Base-by-base conservation (phyloP, 345 rosid genomes). In the Turnera subulata region DNA sequence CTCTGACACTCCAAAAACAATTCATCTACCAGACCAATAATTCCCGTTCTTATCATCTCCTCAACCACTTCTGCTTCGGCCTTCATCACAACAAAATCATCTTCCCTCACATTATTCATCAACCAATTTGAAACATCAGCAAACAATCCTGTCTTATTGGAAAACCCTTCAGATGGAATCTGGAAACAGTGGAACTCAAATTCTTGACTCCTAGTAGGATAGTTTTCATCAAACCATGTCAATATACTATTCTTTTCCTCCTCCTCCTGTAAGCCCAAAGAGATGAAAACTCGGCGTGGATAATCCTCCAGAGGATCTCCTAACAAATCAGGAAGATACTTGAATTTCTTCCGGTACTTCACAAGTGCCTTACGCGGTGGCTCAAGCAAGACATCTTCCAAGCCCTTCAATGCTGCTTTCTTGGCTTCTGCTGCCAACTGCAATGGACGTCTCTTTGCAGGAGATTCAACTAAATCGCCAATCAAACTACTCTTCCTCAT, bases 1-100 rank as follows among this genome's bases (percentile, higher is more conserved):
- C 56, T 68, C 17, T 72, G 53, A 54, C 84, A 80, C 61, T 74
- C 75, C 20, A 79, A 20, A 46, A 79, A 67, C 66, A 79, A 46
- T 58, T 79, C 84, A 38, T 76, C 84, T 39, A 73, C 76, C 70
- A 76, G 48, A 65, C 45, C 24, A 1, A 68, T 56, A 9, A 56
- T 40, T 25, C 58, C 58, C 53, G 40, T 64, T 49, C 13, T 20
- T 35, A 71, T 55, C 67, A 76, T 56, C 66, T 74, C 73, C 57
- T 74, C 79, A 6, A 63, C 77, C 40, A 61, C 67, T 39, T 68
- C 81, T 13, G 81, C 79, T 46, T 71, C 69, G 15, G 78, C 81
- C 61, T 76, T 80, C 79, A 77, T 71, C 67, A 74, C 79, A 1
- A 73, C 81, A 20, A 76, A 69, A 18, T 80, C 84, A 42, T 64